Base-by-base conservation (phyloP, 257 asterid genomes). In the Paulownia fortunei region DNA sequence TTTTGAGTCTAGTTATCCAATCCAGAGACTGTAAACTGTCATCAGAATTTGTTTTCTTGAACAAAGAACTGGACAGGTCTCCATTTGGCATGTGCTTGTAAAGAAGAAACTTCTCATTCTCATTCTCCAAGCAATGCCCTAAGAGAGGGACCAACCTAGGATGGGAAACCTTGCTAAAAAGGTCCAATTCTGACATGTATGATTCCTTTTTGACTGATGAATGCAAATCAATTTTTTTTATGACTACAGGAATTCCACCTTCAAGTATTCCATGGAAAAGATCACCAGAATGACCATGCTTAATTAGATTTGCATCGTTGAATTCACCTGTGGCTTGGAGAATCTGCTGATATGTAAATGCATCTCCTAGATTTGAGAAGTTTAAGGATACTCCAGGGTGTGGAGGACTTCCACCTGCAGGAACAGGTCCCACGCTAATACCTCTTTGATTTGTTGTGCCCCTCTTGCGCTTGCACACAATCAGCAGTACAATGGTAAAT, bases 1-100 rank as follows among this genome's bases (percentile, higher is more conserved):
- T 93, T 82, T 95, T 95, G 51, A 93, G 89, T 73, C 99, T 86
- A 10, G 99, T 95, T 60, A 95, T 93, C 99, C 99, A 96, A 89
- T 96, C 99, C 80, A 96, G 79, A 11, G 99, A 93, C 80, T 92
- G 94, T 47, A 93, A 83, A 73, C 88, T 81, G 24, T 86, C 97
- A 49, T 84, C 91, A 0, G 88, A 74, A 81, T 73, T 82, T 12
- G 81, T 81, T 83, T 93, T 93, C 89, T 86, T 89, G 88, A 90
- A 96, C 84, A 96, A 83, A 60, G 97, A 90, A 80, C 89, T 92
- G 8, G 97, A 87, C 80, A 96, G 81, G 80, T 96, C 97, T 66
- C 97, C 88, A 54, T 93, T 90, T 3, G 94, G 98, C 97, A 93
- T 88, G 78, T 82, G 85, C 79, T 92, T 96, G 74, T 96, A 96